Percentiles rank a stretch among this genome's conserved stretches.
These are phyloP conservation scores for Tolypocladium tropicale DNA, from an alignment of 2,329 filamentous ascomycete genomes.

Conservation along the genomic window DNA sequence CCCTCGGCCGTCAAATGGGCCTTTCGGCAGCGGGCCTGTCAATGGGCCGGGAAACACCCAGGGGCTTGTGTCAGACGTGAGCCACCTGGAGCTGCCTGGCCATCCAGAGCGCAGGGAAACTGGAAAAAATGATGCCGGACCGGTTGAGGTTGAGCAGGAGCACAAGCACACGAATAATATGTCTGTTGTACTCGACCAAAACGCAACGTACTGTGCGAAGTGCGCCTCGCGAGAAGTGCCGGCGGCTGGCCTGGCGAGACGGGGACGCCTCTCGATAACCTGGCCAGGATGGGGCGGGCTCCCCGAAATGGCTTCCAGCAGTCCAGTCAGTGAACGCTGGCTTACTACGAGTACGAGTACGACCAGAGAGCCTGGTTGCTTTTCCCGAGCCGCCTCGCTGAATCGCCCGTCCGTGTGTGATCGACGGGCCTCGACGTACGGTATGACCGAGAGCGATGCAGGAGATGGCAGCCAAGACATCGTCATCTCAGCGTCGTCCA, in stretches of 20 bases:
- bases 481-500: neutral
- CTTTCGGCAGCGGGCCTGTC: neutral
- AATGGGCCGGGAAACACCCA: neutral
- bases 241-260: neutral
- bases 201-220: too few relatives aligned
- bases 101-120: neutral
- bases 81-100: neutral
- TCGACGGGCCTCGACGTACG: neutral
- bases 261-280: neutral
- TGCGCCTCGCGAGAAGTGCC: neutral
- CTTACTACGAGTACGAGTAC: too few relatives aligned
- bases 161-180: neutral
- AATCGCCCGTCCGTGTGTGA: neutral
- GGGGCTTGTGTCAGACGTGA: neutral
- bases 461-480: neutral
- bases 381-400: neutral
- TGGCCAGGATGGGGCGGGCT: neutral
- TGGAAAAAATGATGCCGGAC: neutral
- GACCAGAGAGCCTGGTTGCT: neutral
- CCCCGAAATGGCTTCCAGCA: neutral
- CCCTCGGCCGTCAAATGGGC: neutral
- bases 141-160: neutral
- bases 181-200: neutral
- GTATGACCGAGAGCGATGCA: neutral
- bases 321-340: too few relatives aligned